phyloP scores from a whole-genome alignment of 768 basidiomycete genomes.

The Dacryopinax primogenitus region DNA sequence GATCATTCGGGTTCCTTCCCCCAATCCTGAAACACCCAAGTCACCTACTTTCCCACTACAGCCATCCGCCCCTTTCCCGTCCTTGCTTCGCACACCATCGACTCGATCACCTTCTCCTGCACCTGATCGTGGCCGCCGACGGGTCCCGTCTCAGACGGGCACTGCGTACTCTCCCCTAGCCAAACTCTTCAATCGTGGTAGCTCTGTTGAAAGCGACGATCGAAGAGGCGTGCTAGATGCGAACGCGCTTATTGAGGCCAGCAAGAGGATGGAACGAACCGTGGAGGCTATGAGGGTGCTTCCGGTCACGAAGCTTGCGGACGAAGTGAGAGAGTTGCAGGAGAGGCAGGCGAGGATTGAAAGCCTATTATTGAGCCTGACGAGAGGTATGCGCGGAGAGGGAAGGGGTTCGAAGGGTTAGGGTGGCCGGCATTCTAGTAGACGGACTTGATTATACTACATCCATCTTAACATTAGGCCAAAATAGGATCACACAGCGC shows the following conservation, averaged over 20 bases:
- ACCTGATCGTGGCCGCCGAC: not conserved
- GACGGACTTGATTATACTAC: not conserved
- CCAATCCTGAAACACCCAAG: not conserved
- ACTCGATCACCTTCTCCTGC: not conserved
- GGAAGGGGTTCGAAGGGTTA: not conserved
- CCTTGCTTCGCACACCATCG: not conserved
- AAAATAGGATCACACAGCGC: no score
- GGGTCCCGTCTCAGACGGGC: not conserved
- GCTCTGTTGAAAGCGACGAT: not conserved
- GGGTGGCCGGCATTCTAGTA: not conserved
- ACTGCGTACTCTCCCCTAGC: not conserved
- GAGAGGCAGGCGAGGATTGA: slow-evolving; percentile 69
- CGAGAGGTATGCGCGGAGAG: slow-evolving; percentile 47
- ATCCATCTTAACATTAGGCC: not conserved
- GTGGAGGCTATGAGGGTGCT: slow-evolving; percentile 50
- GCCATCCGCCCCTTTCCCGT: not conserved
- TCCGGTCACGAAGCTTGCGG: slow-evolving; percentile 53
- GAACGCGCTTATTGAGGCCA: slow-evolving; percentile 13
- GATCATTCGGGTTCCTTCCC: not conserved
- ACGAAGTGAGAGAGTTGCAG: slow-evolving; percentile 75
- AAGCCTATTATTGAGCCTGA: slow-evolving; percentile 52
- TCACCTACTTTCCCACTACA: not conserved
- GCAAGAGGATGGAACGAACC: slow-evolving; percentile 40
- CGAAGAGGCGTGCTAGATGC: not conserved
- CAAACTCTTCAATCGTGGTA: not conserved